phyloP scores from a whole-genome alignment of 768 basidiomycete species.

The Pulveroboletus sp. region DNA sequence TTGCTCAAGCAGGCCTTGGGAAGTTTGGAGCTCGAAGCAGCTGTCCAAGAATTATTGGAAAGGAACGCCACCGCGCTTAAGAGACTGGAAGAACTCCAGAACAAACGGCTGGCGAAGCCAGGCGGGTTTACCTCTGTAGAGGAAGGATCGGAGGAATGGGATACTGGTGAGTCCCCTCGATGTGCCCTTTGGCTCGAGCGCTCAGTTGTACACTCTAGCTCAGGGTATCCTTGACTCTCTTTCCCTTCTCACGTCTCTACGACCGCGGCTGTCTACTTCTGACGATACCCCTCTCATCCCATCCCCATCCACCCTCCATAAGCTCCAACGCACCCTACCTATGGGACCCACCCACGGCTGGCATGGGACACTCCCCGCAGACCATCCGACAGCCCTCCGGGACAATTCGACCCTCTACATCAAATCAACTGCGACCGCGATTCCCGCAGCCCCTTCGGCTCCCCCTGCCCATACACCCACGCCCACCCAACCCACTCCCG shows the following conservation, averaged over 20 bases:
- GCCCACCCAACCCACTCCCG: conserved; percentile 23
- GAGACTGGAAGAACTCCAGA: conserved; percentile 65
- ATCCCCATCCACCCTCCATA: conserved; percentile 59
- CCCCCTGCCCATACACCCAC: conserved; percentile 34
- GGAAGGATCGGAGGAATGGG: conserved; percentile 79
- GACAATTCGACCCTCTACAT: conserved; percentile 75
- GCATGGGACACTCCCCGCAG: conserved; percentile 66
- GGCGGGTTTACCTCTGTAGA: conserved; percentile 47
- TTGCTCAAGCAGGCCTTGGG: conserved; percentile 58
- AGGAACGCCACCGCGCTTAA: conserved; percentile 60
- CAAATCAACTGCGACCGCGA: conserved; percentile 39
- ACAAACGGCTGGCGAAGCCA: conserved; percentile 45
- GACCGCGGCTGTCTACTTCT: conserved; percentile 54
- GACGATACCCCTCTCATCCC: conserved; percentile 52
- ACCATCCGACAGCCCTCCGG: conserved; percentile 56
- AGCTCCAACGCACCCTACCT: conserved; percentile 67
- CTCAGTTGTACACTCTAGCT: conserved; percentile 42
- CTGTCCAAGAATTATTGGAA: conserved; percentile 64
- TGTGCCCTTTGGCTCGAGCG: neutral
- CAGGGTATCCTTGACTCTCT: conserved; percentile 71
- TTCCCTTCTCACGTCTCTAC: conserved; percentile 60
- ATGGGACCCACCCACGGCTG: conserved; percentile 58
- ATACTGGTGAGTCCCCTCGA: conserved; percentile 53
- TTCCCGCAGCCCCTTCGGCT: conserved; percentile 32
- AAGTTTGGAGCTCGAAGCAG: conserved; percentile 61